phyloP scores from a whole-genome alignment of 768 basidiomycete species.

The Naematelia aurantialba region DNA sequence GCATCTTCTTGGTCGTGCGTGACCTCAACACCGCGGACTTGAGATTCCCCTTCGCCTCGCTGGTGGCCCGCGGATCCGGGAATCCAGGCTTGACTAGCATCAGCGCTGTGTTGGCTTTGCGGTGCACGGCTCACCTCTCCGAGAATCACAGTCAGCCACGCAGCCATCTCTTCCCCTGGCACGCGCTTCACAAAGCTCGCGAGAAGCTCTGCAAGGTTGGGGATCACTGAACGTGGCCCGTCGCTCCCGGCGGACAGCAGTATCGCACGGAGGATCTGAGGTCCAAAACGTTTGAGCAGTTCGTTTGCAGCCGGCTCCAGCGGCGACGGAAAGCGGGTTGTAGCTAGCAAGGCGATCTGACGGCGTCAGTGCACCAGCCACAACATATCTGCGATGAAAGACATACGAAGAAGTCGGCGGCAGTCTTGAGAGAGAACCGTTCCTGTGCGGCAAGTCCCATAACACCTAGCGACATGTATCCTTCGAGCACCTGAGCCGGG shows the following conservation, averaged over 20 bases:
- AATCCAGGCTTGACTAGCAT: conserved; percentile 62
- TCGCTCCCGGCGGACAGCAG: conserved; percentile 76
- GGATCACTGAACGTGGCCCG: conserved; percentile 75
- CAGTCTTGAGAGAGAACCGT: conserved; percentile 76
- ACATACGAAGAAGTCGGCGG: conserved; percentile 76
- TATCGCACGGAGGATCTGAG: conserved; percentile 63
- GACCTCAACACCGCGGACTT: conserved; percentile 52
- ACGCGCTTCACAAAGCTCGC: conserved; percentile 63
- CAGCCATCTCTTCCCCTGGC: conserved; percentile 56
- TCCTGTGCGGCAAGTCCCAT: conserved; percentile 70
- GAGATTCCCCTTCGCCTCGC: conserved; percentile 73
- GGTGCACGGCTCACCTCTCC: conserved; percentile 42
- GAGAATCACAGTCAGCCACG: conserved; percentile 72
- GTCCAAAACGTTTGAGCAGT: conserved; percentile 54
- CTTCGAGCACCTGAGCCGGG: conserved; percentile 62
- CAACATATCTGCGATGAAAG: not conserved
- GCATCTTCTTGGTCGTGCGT: conserved; percentile 66
- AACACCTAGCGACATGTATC: conserved; percentile 67
- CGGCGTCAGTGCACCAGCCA: conserved; percentile 54
- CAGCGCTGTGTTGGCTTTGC: not conserved
- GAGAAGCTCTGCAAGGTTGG: conserved; percentile 78
- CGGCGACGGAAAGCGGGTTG: conserved; percentile 55
- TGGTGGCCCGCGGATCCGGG: conserved; percentile 65
- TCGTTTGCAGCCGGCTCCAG: conserved; percentile 55
- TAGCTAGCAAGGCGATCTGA: conserved; percentile 64